These are phyloP conservation scores for Pseudogymnoascus sp. DNA, from an alignment of 2,329 filamentous ascomycete genomes.

Conservation along the genomic window DNA sequence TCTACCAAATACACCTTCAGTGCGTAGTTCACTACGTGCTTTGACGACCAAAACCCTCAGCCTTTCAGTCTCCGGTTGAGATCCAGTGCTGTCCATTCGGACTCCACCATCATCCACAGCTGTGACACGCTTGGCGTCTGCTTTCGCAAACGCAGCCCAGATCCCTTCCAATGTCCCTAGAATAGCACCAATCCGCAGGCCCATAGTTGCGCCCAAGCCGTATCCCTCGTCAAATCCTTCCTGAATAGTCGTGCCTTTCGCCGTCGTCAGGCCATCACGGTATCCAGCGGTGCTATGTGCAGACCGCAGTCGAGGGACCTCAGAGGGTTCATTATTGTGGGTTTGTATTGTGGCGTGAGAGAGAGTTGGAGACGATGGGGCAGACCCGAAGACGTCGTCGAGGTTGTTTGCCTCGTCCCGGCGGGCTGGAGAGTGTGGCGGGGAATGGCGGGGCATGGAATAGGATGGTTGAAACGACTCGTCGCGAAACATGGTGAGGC, in stretches of 20 bases:
- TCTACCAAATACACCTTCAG: constrained; percentile 54
- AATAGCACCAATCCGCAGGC: constrained; percentile 63
- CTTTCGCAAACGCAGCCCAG: constrained; percentile 37
- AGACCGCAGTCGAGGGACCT: background rate
- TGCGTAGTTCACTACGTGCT: constrained; percentile 53
- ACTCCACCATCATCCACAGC: constrained; percentile 5
- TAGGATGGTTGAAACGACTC: background rate
- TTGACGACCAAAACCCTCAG: constrained; percentile 34
- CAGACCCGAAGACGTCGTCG: constrained; percentile 29
- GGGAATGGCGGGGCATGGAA: background rate
- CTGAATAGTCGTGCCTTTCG: constrained; percentile 73
- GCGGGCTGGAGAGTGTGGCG: background rate
- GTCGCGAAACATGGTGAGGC: background rate
- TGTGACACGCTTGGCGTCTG: constrained; percentile 12
- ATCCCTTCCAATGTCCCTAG: constrained; percentile 73
- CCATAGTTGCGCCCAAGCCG: constrained; percentile 72
- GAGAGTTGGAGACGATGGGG: constrained; percentile 22
- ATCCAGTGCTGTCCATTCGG: constrained; percentile 1
- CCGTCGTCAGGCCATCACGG: constrained; percentile 72
- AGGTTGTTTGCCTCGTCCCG: constrained; percentile 18
- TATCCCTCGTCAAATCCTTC: constrained; percentile 89
- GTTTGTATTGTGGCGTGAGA: background rate
- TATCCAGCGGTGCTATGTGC: constrained; percentile 65
- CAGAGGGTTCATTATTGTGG: constrained; percentile 6
- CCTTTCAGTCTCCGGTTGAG: constrained; percentile 18